Conservation (phyloP, 495 filamentous ascomycete species). For the Aspergillus ellipticus region DNA sequence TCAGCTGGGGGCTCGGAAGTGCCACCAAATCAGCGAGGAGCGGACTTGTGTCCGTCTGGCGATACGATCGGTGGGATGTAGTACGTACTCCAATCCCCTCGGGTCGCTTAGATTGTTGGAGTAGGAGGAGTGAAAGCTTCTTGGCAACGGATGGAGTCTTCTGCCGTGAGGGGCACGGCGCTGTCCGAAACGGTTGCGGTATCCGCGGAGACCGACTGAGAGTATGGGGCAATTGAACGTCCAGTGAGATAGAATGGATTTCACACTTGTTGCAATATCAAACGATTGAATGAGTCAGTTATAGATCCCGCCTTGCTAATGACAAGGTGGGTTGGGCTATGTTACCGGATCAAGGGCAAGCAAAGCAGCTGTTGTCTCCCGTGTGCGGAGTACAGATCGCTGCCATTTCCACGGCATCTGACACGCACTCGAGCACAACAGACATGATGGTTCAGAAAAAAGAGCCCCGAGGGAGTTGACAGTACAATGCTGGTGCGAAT, state of each 20-base stretch:
- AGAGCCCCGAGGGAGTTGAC: no score
- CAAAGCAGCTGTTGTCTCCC: no score
- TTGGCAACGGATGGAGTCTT: not conserved
- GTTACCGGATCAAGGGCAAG: no score
- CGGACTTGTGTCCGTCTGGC: not conserved
- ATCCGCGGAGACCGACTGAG: not conserved
- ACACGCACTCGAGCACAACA: no score
- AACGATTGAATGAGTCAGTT: no score
- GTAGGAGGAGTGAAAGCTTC: not conserved
- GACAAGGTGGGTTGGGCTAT: no score
- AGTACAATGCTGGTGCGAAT: not conserved
- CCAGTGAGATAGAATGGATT: no score
- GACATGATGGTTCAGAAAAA: no score
- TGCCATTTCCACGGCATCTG: no score
- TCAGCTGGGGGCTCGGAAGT: not conserved
- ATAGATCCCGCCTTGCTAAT: no score
- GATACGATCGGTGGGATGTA: not conserved
- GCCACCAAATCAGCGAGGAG: not conserved
- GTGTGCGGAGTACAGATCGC: no score
- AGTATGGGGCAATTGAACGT: not conserved
- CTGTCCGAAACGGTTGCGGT: not conserved
- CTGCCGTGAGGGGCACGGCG: not conserved
- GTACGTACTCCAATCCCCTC: not conserved
- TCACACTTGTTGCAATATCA: no score
- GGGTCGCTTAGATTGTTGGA: not conserved